Percentiles rank a stretch among this genome's conserved stretches.
Evolutionary conservation across 805 yeast species (phyloP).

Genomic region (Saccharomycopsis fodiens): DNA sequence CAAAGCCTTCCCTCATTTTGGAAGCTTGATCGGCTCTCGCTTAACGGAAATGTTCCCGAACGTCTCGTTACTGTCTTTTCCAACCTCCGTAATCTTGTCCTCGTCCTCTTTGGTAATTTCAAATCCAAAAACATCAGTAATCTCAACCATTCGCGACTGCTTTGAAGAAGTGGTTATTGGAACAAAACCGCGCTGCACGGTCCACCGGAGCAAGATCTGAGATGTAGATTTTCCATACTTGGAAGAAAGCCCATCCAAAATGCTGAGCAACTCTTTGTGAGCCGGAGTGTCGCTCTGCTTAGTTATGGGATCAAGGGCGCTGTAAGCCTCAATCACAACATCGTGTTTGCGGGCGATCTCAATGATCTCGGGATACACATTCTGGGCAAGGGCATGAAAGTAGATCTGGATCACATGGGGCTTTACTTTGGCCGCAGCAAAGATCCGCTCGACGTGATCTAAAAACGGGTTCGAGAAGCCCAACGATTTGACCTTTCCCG

Average conservation of each 20-base stretch:
- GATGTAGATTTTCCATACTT: constrained; percentile 50
- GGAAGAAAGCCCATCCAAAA: constrained; percentile 32
- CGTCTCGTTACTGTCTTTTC: constrained; percentile 22
- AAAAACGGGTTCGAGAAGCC: constrained; percentile 63
- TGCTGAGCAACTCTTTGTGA: constrained; percentile 24
- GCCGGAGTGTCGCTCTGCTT: constrained; percentile 35
- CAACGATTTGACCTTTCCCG: constrained; percentile 53
- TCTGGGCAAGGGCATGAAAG: constrained; percentile 56
- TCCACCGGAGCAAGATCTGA: constrained; percentile 60
- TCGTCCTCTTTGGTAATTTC: constrained; percentile 14
- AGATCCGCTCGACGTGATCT: constrained; percentile 39
- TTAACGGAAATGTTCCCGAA: constrained; percentile 4
- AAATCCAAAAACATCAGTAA: constrained; percentile 46
- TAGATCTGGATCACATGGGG: constrained; percentile 67
- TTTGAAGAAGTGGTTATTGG: constrained; percentile 63
- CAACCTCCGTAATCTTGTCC: constrained; percentile 24
- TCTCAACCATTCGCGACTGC: constrained; percentile 42
- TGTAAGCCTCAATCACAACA: constrained; percentile 52
- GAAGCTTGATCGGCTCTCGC: not conserved
- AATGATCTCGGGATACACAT: constrained; percentile 50
- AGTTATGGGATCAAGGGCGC: constrained; percentile 54
- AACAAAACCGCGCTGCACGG: constrained; percentile 49
- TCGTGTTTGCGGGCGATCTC: constrained; percentile 40
- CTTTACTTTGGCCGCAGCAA: constrained; percentile 34
- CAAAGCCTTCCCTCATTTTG: too few relatives aligned